Evolutionary conservation across 2,329 filamentous ascomycete species (phyloP).

Genomic region (Ascochyta pisi): DNA sequence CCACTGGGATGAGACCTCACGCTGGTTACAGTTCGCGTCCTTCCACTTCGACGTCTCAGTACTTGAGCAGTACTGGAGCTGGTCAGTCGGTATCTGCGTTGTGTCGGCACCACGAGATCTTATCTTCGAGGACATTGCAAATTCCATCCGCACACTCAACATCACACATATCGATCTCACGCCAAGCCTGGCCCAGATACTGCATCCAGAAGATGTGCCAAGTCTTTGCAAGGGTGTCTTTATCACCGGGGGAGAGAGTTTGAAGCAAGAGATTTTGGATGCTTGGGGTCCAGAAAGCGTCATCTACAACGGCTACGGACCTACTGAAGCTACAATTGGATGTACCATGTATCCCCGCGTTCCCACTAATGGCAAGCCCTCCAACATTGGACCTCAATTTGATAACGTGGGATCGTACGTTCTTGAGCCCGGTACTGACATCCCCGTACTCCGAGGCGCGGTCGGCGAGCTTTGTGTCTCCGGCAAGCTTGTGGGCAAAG

Average conservation of each 20-base stretch:
- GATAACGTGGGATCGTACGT: slow-evolving; percentile 87
- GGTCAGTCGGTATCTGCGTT: slow-evolving; percentile 86
- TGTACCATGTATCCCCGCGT: slow-evolving; percentile 89
- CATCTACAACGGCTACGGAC: slow-evolving; percentile 90
- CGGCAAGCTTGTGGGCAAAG: slow-evolving; percentile 85
- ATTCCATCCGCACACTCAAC: slow-evolving; percentile 71
- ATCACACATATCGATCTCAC: slow-evolving; percentile 95
- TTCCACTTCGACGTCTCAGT: slow-evolving; percentile 96
- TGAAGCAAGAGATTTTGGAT: slow-evolving; percentile 89
- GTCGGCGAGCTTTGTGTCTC: slow-evolving; percentile 90
- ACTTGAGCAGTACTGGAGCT: slow-evolving; percentile 93
- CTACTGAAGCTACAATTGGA: slow-evolving; percentile 91
- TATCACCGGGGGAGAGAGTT: slow-evolving; percentile 87
- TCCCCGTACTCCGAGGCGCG: slow-evolving; percentile 76
- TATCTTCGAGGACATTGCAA: slow-evolving; percentile 81
- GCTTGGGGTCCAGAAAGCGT: slow-evolving; percentile 80
- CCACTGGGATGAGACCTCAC: slow-evolving; percentile 75
- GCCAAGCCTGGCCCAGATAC: slow-evolving; percentile 79
- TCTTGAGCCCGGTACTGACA: slow-evolving; percentile 70
- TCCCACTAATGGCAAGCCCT: slow-evolving; percentile 76
- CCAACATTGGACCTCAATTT: slow-evolving; percentile 88
- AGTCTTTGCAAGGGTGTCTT: slow-evolving; percentile 83
- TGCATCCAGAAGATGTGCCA: slow-evolving; percentile 82
- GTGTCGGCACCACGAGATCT: slow-evolving; percentile 83
- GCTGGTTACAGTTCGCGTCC: slow-evolving; percentile 91